Conservation (phyloP, 805 yeast genomes). For the Starmera pachycereana region DNA sequence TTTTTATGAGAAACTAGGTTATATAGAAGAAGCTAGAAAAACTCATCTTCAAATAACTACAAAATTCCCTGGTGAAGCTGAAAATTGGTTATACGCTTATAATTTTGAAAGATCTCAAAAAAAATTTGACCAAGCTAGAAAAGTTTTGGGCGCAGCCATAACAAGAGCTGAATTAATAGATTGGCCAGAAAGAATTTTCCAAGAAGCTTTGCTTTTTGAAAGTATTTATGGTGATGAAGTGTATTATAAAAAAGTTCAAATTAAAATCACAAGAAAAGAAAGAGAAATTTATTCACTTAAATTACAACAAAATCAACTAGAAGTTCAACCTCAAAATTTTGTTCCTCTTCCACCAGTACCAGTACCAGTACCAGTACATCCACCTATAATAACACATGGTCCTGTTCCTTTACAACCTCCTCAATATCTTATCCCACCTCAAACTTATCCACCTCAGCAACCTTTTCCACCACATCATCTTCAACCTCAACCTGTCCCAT, state of each 20-base stretch:
- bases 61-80: constrained; percentile 25
- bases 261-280: constrained; percentile 17
- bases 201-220: constrained; percentile 32
- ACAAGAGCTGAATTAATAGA: constrained; percentile 25
- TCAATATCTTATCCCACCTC: too few relatives aligned
- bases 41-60: constrained; percentile 17
- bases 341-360: too few relatives aligned
- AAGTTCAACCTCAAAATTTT: too few relatives aligned
- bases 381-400: too few relatives aligned
- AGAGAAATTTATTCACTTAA: constrained; percentile 5
- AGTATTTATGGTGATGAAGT: constrained; percentile 23
- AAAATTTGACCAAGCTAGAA: constrained; percentile 14
- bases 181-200: constrained; percentile 39
- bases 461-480: too few relatives aligned
- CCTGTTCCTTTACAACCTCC: too few relatives aligned
- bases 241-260: constrained; percentile 15
- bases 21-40: constrained; percentile 20
- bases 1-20: constrained; percentile 22
- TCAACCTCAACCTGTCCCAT: too few relatives aligned
- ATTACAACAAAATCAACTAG: neutral
- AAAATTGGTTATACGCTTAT: constrained; percentile 36
- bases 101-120: constrained; percentile 29
- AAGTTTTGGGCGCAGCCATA: constrained; percentile 25
- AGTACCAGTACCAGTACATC: too few relatives aligned
- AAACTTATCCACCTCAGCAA: too few relatives aligned